Evolutionary conservation across 805 yeast species (phyloP), one percentile per base, ranked within the genome.

Genomic region (Candida insectorum): DNA sequence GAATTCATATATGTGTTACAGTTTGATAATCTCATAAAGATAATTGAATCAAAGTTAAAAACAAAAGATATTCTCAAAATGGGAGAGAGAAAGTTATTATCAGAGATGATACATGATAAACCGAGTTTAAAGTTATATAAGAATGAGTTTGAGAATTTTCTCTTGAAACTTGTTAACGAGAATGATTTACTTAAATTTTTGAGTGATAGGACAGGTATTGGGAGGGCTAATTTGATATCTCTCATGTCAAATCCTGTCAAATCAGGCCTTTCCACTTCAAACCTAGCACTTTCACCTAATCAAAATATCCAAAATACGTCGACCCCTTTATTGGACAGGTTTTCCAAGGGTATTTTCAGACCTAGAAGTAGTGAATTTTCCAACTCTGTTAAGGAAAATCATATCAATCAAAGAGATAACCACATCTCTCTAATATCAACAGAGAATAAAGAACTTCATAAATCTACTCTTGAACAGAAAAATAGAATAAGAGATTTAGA

Each of bases 1-100:
- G 51, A 47, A 2, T 48, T 35, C 33, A 54, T 60, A 13, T 49
- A 50, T 28, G 45, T 53, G 14, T 33, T 48, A 2, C 56, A 55
- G 30, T 40, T 57, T 3, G 28, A 37, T 9, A 41, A 36, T 3
- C 41, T 60, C 11, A 31, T 60, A 4, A 24, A 33, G 22, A 52
- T 52, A 37, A 36, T 60, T 22, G 55, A 59, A 30, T 26, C 31
- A 4, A 32, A 33, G 4, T 32, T 58, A 19, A 33, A 39, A 7
- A 32, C 48, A 4, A 37, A 34, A 17, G 25, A 40, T 14, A 26
- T 59, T 25, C 47, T 59, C 26, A 45, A 37, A 5, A 27, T 34
- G 7, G 43, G 41, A 15, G 58, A 53, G 36, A 14, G 20, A 2
- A 25, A 40, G 22, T 16, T 48, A 12, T 21, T 56, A 15, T 31